These are phyloP conservation scores for Calonectria henricotiae DNA, from an alignment of 2,329 filamentous ascomycete genomes.

Conservation along the genomic window DNA sequence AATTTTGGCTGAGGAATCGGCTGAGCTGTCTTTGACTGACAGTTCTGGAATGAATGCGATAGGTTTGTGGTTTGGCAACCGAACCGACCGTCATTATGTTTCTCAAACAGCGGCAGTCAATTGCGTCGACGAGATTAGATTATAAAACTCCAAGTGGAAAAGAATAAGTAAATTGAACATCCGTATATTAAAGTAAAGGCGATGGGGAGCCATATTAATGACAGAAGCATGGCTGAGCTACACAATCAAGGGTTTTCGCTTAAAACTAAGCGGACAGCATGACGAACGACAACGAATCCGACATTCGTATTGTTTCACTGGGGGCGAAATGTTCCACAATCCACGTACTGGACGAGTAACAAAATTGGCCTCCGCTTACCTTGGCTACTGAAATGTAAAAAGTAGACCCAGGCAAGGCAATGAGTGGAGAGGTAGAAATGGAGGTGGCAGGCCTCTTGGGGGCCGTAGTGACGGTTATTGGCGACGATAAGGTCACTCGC, in stretches of 20 bases:
- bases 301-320: neutral
- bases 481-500: neutral
- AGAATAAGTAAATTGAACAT: neutral
- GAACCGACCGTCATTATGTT: neutral
- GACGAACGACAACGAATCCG: neutral
- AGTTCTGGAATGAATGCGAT: neutral
- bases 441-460: neutral
- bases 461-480: neutral
- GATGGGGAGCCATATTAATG: neutral
- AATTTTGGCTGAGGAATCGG: slow-evolving; percentile 3
- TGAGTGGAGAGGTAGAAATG: no score
- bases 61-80: neutral
- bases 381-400: neutral
- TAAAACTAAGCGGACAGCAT: neutral
- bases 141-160: no score
- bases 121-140: neutral
- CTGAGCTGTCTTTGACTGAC: slow-evolving; percentile 12
- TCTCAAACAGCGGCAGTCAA: no score
- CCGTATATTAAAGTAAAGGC: neutral
- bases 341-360: neutral
- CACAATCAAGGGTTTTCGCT: neutral
- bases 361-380: neutral
- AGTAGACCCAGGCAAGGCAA: neutral
- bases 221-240: neutral
- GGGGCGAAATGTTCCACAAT: neutral